Conservation (phyloP, 208 protist species). For the Plasmodiophora brassicae region DNA sequence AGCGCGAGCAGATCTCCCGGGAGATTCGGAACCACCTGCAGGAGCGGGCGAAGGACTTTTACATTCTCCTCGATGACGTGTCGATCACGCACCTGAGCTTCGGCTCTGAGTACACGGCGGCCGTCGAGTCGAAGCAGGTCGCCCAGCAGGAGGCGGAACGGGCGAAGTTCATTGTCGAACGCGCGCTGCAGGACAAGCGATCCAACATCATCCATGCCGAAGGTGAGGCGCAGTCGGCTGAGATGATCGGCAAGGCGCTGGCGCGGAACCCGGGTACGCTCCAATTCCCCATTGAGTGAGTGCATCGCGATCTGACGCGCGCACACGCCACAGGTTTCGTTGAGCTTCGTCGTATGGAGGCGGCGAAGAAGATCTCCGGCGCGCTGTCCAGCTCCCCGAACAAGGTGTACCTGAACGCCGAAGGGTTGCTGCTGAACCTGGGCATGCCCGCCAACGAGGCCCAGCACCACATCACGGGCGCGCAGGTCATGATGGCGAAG, state of each 20-base stretch:
- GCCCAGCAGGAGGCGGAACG: slow-evolving; percentile 58
- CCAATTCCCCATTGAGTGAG: too few species aligned
- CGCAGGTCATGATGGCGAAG: background rate
- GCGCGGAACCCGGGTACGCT: slow-evolving; percentile 47
- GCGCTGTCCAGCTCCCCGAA: slow-evolving; percentile 50
- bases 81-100: slow-evolving; percentile 75
- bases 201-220: slow-evolving; percentile 53
- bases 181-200: slow-evolving; percentile 54
- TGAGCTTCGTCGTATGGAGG: slow-evolving; percentile 53
- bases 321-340: too few species aligned
- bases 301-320: too few species aligned
- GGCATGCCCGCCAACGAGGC: background rate
- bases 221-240: slow-evolving; percentile 52
- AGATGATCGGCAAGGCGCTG: slow-evolving; percentile 55
- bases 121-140: slow-evolving; percentile 71
- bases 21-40: slow-evolving; percentile 33
- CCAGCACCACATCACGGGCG: background rate
- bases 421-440: slow-evolving; percentile 53
- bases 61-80: slow-evolving; percentile 91
- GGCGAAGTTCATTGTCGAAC: slow-evolving; percentile 53
- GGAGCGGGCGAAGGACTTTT: slow-evolving; percentile 89
- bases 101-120: slow-evolving; percentile 64
- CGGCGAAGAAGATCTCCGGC: slow-evolving; percentile 46
- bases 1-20: slow-evolving; percentile 82
- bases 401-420: slow-evolving; percentile 50